phyloP scores from a whole-genome alignment of 1,139 yeast genomes.

The Hansenula sp. region DNA sequence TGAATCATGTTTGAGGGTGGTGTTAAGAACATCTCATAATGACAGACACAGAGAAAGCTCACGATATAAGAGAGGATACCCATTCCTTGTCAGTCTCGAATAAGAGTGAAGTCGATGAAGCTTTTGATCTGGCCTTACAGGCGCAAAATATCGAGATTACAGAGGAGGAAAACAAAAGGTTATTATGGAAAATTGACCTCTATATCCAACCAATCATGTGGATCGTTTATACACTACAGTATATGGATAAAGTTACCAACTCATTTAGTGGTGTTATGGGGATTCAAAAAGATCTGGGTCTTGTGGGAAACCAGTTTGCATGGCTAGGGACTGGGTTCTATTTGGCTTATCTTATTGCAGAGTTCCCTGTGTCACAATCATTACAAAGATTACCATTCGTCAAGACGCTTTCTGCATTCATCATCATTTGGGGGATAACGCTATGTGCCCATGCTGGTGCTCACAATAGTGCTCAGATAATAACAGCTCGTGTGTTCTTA shows the following conservation, averaged over 20 bases:
- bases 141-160: constrained; percentile 5
- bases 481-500: constrained; percentile 39
- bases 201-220: constrained; percentile 18
- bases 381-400: constrained; percentile 45
- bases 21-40: too few relatives aligned
- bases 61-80: too few relatives aligned
- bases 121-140: constrained; percentile 11
- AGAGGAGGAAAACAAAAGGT: constrained; percentile 11
- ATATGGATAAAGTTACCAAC: constrained; percentile 14
- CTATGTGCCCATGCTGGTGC: constrained; percentile 40
- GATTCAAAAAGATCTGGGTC: constrained; percentile 27
- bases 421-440: constrained; percentile 46
- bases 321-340: constrained; percentile 52
- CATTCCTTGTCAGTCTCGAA: too few relatives aligned
- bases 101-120: too few relatives aligned
- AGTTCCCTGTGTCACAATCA: constrained; percentile 44
- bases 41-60: too few relatives aligned
- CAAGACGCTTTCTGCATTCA: constrained; percentile 31
- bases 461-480: constrained; percentile 32
- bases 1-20: too few relatives aligned
- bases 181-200: constrained; percentile 17
- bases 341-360: constrained; percentile 43
- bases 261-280: constrained; percentile 35
- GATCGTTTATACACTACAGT: constrained; percentile 12
- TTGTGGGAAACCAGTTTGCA: constrained; percentile 25